These are phyloP conservation scores for Globomyces sp. DNA, from an alignment of 371 early-diverging fungal genomes.

Conservation along the genomic window DNA sequence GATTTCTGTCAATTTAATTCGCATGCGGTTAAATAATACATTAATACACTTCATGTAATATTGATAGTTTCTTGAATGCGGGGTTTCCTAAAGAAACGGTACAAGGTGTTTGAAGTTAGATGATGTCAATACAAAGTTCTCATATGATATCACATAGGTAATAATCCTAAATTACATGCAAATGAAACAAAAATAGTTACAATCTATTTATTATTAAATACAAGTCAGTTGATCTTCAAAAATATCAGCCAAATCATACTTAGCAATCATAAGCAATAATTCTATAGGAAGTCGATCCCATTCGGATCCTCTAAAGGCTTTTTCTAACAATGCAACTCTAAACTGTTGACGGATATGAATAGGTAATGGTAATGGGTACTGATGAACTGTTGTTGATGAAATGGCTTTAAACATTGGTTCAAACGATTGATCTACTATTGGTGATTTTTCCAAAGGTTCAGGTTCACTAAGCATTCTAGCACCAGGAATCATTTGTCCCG, in stretches of 20 bases:
- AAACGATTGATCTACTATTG: neutral
- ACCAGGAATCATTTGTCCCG: neutral
- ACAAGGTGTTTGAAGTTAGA: no score
- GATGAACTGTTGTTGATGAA: neutral
- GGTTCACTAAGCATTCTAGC: neutral
- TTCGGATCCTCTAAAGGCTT: neutral
- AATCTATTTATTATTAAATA: no score
- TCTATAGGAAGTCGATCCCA: slow-evolving; percentile 7
- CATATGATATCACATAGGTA: no score
- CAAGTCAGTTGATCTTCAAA: slow-evolving; percentile 5
- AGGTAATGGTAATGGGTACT: neutral
- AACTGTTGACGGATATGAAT: neutral
- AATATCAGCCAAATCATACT: neutral
- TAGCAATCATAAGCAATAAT: slow-evolving; percentile 4
- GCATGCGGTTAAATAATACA: no score
- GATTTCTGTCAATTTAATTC: no score
- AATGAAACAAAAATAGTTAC: no score
- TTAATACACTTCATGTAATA: no score
- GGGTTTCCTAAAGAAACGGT: no score
- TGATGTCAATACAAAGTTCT: no score
- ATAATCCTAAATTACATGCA: no score
- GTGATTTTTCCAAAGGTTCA: neutral
- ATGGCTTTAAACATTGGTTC: slow-evolving; percentile 1
- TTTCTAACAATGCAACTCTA: neutral
- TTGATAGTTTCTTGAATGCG: no score